Evolutionary conservation across 1,284 basidiomycete species (phyloP).

Genomic region (Pseudozyma hubeiensis): DNA sequence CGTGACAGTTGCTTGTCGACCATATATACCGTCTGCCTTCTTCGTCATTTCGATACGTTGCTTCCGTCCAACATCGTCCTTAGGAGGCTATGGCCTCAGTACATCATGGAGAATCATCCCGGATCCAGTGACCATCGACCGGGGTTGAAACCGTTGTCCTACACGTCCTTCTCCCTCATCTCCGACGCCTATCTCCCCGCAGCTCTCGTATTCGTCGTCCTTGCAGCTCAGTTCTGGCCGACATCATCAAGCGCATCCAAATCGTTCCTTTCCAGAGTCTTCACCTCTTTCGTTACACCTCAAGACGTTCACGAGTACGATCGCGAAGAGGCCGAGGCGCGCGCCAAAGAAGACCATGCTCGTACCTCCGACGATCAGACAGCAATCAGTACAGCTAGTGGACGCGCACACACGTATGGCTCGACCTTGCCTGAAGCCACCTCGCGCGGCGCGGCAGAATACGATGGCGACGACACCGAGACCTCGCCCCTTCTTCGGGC

Average conservation of each 20-base stretch:
- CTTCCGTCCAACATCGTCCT: background rate
- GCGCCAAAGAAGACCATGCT: conserved; percentile 7
- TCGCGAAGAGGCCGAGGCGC: conserved; percentile 11
- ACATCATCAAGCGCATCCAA: background rate
- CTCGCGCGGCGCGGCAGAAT: background rate
- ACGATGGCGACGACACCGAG: conserved; percentile 8
- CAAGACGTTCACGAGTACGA: conserved; percentile 37
- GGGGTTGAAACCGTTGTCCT: background rate
- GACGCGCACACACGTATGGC: conserved; percentile 7
- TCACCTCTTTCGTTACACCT: conserved; percentile 21
- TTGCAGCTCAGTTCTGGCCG: conserved; percentile 14
- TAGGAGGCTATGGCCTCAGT: background rate
- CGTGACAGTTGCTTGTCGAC: no score
- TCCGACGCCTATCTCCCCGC: conserved; percentile 27
- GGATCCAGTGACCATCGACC: conserved; percentile 14
- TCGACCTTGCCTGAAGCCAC: background rate
- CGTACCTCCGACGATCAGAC: background rate
- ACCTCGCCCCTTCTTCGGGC: conserved; percentile 21
- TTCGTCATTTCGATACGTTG: background rate
- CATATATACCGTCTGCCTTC: background rate
- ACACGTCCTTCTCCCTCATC: conserved; percentile 13
- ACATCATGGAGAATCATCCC: conserved; percentile 3
- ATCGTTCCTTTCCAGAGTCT: conserved; percentile 15
- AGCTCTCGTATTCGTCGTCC: conserved; percentile 8
- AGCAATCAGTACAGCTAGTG: background rate